These are phyloP conservation scores for Phytophthora boehmeriae DNA, from an alignment of 352 stramenopile genomes.

Conservation along the genomic window DNA sequence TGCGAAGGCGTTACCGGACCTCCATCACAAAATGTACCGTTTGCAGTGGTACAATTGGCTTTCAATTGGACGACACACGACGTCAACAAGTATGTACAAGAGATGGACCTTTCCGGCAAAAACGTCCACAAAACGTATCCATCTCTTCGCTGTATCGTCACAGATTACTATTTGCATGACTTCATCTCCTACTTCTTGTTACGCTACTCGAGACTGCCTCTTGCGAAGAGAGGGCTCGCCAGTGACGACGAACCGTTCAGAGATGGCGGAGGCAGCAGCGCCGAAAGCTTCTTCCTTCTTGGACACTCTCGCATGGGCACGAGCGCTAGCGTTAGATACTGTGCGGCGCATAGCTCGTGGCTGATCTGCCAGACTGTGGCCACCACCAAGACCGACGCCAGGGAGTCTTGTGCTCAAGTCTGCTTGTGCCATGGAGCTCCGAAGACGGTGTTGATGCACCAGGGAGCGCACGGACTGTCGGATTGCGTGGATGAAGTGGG, in stretches of 20 bases:
- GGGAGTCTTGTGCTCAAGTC: constrained; percentile 45
- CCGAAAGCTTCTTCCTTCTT: constrained; percentile 89
- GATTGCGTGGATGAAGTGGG: constrained; percentile 67
- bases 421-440: constrained; percentile 62
- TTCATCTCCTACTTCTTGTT: too few species aligned
- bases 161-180: too few species aligned
- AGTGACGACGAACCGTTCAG: constrained; percentile 72
- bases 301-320: constrained; percentile 73
- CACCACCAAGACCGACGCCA: constrained; percentile 40
- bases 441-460: constrained; percentile 79
- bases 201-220: constrained; percentile 21
- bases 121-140: background rate
- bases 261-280: constrained; percentile 78
- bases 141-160: too few species aligned
- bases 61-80: background rate
- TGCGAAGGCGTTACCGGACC: background rate
- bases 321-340: constrained; percentile 61
- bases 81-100: background rate
- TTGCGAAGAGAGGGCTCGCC: constrained; percentile 37
- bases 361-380: constrained; percentile 41
- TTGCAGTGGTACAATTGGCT: background rate
- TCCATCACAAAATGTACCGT: background rate
- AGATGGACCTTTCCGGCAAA: background rate
- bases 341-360: constrained; percentile 53
- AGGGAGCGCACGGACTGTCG: constrained; percentile 71